Conservation (phyloP, 257 asterid species). For the Ilex asprella region DNA sequence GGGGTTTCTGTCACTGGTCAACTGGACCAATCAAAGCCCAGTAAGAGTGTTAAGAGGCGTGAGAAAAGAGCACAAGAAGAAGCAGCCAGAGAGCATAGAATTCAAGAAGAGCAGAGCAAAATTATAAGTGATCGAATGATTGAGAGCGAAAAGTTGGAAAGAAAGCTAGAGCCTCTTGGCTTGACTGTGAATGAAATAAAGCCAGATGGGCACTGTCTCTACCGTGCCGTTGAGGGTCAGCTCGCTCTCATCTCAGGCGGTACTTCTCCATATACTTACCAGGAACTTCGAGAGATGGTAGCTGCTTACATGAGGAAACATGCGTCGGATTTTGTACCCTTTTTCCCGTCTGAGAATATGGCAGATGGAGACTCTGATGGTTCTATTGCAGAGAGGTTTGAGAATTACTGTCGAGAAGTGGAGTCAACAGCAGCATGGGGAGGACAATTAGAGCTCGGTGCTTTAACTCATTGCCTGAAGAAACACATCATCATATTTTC, state of each 20-base stretch:
- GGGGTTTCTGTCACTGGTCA: conserved; percentile 62
- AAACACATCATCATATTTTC: conserved; percentile 71
- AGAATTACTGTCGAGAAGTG: conserved; percentile 72
- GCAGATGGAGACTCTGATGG: conserved; percentile 45
- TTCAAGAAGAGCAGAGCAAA: conserved; percentile 82
- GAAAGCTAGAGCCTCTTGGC: conserved; percentile 80
- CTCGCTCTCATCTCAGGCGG: conserved; percentile 52
- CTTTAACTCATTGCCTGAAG: conserved; percentile 83
- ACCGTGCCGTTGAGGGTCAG: conserved; percentile 93
- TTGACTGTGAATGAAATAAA: conserved; percentile 67
- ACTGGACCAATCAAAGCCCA: conserved; percentile 59
- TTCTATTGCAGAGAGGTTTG: conserved; percentile 54
- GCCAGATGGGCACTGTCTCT: conserved; percentile 96
- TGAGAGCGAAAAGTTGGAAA: conserved; percentile 60
- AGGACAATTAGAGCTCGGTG: conserved; percentile 93
- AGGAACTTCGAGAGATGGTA: conserved; percentile 73
- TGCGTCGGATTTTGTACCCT: conserved; percentile 63
- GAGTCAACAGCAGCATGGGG: conserved; percentile 98
- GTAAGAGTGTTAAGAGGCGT: conserved; percentile 68
- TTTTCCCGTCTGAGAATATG: conserved; percentile 59
- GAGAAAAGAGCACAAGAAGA: conserved; percentile 89
- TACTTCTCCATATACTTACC: conserved; percentile 58
- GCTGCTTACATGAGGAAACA: conserved; percentile 82
- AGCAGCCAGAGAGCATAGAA: conserved; percentile 91
- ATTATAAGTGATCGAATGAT: conserved; percentile 51